Percentiles rank a stretch among this genome's conserved stretches.
phyloP scores from a whole-genome alignment of 495 filamentous ascomycete genomes.

The Aspergillus haitiensis region DNA sequence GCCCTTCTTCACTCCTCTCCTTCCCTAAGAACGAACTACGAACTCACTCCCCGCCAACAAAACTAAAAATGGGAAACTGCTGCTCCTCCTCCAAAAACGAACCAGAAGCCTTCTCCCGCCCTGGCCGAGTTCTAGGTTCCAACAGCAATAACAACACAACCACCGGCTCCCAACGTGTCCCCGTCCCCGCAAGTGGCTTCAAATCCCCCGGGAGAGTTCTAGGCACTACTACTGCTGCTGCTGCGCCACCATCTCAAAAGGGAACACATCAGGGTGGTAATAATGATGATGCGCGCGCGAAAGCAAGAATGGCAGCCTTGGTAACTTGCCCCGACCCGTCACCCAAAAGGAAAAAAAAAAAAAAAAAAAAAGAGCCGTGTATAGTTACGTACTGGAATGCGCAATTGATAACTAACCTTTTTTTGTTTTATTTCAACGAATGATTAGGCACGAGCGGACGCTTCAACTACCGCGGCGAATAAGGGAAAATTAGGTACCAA shows the following conservation, averaged over 20 bases:
- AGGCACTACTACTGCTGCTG: conserved; percentile 34
- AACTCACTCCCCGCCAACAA: no score
- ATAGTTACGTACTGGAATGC: background rate
- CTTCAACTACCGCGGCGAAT: conserved; percentile 20
- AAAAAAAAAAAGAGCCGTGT: no score
- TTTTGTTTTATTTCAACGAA: background rate
- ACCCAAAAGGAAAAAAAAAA: no score
- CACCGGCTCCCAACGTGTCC: conserved; percentile 36
- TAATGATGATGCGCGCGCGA: no score
- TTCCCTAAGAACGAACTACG: no score
- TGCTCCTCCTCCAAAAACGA: conserved; percentile 66
- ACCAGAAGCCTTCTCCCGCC: conserved; percentile 55
- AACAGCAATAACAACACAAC: conserved; percentile 38
- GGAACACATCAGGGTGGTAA: no score
- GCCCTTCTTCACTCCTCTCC: no score
- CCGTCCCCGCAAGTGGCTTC: conserved; percentile 45
- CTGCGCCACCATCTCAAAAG: no score
- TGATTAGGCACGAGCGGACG: conserved; percentile 45
- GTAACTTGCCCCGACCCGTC: no score
- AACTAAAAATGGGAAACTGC: conserved; percentile 75
- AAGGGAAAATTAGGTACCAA: conserved; percentile 61
- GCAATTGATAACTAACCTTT: no score
- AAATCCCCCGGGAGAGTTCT: conserved; percentile 58
- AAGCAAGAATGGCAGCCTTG: no score
- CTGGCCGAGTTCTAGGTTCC: conserved; percentile 60